Percentiles rank a stretch among this genome's conserved stretches.
phyloP scores from a whole-genome alignment of 1,139 yeast genomes.

The Diutina ranongensis region DNA sequence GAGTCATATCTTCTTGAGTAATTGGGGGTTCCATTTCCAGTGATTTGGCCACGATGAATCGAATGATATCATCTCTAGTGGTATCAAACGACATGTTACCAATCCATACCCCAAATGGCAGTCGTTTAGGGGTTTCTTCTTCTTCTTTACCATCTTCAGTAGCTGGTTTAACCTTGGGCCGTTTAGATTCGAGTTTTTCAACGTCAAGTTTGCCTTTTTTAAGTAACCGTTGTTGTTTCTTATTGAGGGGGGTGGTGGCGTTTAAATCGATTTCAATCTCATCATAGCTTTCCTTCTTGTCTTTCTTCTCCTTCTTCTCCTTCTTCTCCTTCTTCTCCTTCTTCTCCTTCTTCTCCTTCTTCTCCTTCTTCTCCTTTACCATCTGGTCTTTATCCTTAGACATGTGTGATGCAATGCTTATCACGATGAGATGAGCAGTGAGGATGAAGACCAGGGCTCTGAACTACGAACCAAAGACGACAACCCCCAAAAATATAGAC shows the following conservation, averaged over 20 bases:
- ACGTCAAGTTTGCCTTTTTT: constrained; percentile 67
- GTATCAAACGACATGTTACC: constrained; percentile 89
- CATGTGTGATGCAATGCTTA: background rate
- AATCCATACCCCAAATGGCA: constrained; percentile 79
- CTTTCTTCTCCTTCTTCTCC: constrained; percentile 3
- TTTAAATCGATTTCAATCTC: constrained; percentile 69
- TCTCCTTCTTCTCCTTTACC: background rate
- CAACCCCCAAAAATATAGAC: too few species aligned
- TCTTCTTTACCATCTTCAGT: constrained; percentile 19
- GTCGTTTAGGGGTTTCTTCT: constrained; percentile 20
- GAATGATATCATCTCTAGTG: constrained; percentile 56
- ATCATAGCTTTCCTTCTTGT: constrained; percentile 5
- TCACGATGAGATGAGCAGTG: background rate
- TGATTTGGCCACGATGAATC: constrained; percentile 56
- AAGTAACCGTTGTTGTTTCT: constrained; percentile 78
- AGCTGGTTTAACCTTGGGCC: constrained; percentile 33
- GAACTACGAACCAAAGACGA: too few species aligned
- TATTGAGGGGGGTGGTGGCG: constrained; percentile 75
- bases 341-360: constrained; percentile 7
- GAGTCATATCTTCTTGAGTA: constrained; percentile 36
- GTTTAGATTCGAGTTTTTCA: constrained; percentile 42
- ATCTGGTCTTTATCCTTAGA: too few species aligned
- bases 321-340: constrained; percentile 13
- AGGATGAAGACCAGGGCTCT: too few species aligned
- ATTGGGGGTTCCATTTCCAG: constrained; percentile 21